Base-by-base conservation (phyloP, 306 rosid genomes). In the Fragaria iinumae region DNA sequence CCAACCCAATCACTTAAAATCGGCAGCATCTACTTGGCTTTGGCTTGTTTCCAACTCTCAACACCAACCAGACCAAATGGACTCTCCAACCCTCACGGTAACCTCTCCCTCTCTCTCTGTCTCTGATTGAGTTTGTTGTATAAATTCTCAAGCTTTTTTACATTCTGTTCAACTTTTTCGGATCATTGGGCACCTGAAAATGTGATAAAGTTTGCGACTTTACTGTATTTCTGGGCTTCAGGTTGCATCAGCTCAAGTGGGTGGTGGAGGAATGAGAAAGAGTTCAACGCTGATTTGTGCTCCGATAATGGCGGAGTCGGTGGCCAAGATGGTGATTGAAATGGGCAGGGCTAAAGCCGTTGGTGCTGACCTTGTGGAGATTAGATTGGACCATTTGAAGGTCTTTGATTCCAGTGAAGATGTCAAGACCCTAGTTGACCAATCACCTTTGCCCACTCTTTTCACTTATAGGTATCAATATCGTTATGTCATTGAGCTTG, bases 361-460 rank as follows among this genome's bases (percentile, higher is more conserved):
- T 70, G 93, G 84, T 64, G 96, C 89, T 69, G 91, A 91, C 81
- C 83, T 91, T 80, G 91, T 89, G 60, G 96, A 91, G 86, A 79
- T 91, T 70, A 86, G 96, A 76, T 84, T 91, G 78, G 93, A 89
- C 81, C 77, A 79, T 69, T 76, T 91, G 83, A 86, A 88, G 82
- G 78, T 7, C 77, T 88, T 89, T 80, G 39, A 82, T 76, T 85
- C 84, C 39, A 29, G 11, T 34, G 76, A 81, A n/a, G 89, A 89
- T 73, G 83, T 91, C 41, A 82, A 76, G 72, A 48, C 79, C 59
- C 77, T 91, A 11, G 79, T 89, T 62, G 74, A 82, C 72, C 81
- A 71, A 47, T 76, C 80, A 67, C 84, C 90, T 23, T 72, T 91
- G 87, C 90, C 96, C 8, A 79, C 81, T 1, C 41, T 91, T 41